phyloP scores from a whole-genome alignment of 2,329 filamentous ascomycete genomes.

The Fusarium chlamydosporum region DNA sequence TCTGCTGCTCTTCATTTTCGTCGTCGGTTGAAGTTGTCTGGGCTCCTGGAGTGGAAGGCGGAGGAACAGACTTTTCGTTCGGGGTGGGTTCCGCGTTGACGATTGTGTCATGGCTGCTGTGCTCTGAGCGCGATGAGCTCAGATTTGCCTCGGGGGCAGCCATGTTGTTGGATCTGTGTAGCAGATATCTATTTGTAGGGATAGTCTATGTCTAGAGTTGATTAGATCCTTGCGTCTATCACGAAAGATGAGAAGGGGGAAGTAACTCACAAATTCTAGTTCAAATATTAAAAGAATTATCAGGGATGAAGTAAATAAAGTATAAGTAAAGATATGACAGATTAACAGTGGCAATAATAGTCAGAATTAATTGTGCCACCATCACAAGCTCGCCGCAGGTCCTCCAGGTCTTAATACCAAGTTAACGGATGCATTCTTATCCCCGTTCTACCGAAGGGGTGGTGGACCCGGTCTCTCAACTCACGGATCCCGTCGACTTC shows the following conservation, averaged over 20 bases:
- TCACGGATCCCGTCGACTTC: slow-evolving; percentile 36
- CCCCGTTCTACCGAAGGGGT: slow-evolving; percentile 31
- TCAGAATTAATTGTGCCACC: slow-evolving; percentile 5
- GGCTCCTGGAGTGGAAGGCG: not conserved
- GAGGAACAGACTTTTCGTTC: slow-evolving; percentile 24
- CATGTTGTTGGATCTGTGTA: slow-evolving; percentile 11
- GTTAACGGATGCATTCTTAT: slow-evolving; percentile 7
- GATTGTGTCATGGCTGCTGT: slow-evolving; percentile 40
- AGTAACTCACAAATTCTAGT: slow-evolving; percentile 22
- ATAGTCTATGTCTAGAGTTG: no score
- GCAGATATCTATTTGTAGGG: not conserved
- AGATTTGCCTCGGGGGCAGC: slow-evolving; percentile 25
- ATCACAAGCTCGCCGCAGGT: slow-evolving; percentile 7
- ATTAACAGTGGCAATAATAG: not conserved
- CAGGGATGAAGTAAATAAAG: slow-evolving; percentile 13
- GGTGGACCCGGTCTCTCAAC: slow-evolving; percentile 19
- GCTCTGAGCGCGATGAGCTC: slow-evolving; percentile 26
- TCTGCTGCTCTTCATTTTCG: slow-evolving; percentile 13
- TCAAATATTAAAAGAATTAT: slow-evolving; percentile 26
- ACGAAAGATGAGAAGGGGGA: not conserved
- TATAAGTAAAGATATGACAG: slow-evolving; percentile 11
- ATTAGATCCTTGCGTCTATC: not conserved
- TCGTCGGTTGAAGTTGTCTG: slow-evolving; percentile 26
- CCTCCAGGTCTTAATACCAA: slow-evolving; percentile 34
- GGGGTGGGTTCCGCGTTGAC: slow-evolving; percentile 27